Conservation (phyloP, 2,329 filamentous ascomycete species). For the Ophiosphaerella korrae region DNA sequence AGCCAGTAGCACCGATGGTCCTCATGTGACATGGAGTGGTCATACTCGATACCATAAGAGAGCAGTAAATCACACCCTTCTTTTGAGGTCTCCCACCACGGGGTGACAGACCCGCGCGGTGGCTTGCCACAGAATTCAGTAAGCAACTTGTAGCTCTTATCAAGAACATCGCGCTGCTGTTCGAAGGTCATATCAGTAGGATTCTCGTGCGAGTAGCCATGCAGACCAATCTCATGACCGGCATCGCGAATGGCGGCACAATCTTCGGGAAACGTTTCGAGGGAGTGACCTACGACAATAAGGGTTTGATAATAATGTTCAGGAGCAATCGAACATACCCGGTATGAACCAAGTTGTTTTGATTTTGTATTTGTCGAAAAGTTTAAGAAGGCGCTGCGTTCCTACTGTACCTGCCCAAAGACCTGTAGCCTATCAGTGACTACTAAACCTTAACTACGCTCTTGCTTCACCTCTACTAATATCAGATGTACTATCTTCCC, state of each 20-base stretch:
- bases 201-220: constrained; percentile 77
- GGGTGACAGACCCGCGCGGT: constrained; percentile 73
- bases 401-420: constrained; percentile 74
- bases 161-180: constrained; percentile 75
- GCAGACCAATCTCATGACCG: constrained; percentile 70
- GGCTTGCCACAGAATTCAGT: constrained; percentile 73
- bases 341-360: constrained; percentile 72
- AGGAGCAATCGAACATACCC: constrained; percentile 38
- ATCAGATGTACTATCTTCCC: constrained; percentile 73
- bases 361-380: constrained; percentile 76
- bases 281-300: constrained; percentile 63
- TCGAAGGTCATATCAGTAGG: constrained; percentile 73
- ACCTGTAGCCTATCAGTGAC: constrained; percentile 45
- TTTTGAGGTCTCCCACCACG: constrained; percentile 75
- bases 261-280: constrained; percentile 72
- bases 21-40: constrained; percentile 69
- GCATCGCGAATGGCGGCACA: constrained; percentile 64
- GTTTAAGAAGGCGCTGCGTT: constrained; percentile 68
- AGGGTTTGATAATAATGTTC: not conserved
- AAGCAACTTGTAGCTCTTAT: constrained; percentile 73
- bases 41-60: constrained; percentile 71
- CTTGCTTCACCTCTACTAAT: constrained; percentile 66
- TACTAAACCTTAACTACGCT: not conserved
- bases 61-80: constrained; percentile 70
- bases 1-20: constrained; percentile 70